Base-by-base conservation (phyloP, 2,329 filamentous ascomycete species). In the Simplicillium sp. region DNA sequence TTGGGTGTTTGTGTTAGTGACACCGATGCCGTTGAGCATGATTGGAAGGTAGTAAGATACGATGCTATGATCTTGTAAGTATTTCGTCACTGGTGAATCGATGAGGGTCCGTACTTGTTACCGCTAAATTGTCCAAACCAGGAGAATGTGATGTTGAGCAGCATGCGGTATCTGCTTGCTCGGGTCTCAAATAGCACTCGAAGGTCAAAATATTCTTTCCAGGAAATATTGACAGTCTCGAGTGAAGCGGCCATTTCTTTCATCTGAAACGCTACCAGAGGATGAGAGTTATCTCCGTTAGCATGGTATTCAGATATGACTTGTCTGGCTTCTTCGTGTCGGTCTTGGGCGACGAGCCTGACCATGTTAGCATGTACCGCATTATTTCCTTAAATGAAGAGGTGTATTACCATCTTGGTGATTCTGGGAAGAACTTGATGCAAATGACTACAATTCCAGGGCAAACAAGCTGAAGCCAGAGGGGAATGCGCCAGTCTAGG, bases 81-180 rank as follows among this genome's bases (percentile, higher is more conserved):
- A 42, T 40, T 15, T 34, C 34, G 12, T 39, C 17, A 33, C 13
- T 7, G 5, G 20, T 9, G 9, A 25, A 25, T 25, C 20, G 9
- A 25, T 6, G 20, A 9, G 20, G 9, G 6, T 25, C 5, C 20
- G 5, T 25, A 25, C 20, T 58, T 58, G 41, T 62, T 63, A 7
- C 60, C 61, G 34, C 58, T 62, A 28, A 64, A 59, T 40, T 65
- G 62, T 3, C 60, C 58, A 45, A 65, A 64, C 55, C 61, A 65
- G 3, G 60, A 57, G 48, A 62, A 64, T 1, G 56, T 56, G 13
- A 65, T 47, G 33, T 60, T 61, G 11, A 64, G 55, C 52, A 64
- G 62, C 1, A 61, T 44, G 16, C 58, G 52, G 37, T 60, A 61
- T 25, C 55, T 52, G n/a, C 58, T 58, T 17, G 61, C 55, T 11